Base-by-base conservation (phyloP, 441 rosid genomes). In the Gossypium trilobum region DNA sequence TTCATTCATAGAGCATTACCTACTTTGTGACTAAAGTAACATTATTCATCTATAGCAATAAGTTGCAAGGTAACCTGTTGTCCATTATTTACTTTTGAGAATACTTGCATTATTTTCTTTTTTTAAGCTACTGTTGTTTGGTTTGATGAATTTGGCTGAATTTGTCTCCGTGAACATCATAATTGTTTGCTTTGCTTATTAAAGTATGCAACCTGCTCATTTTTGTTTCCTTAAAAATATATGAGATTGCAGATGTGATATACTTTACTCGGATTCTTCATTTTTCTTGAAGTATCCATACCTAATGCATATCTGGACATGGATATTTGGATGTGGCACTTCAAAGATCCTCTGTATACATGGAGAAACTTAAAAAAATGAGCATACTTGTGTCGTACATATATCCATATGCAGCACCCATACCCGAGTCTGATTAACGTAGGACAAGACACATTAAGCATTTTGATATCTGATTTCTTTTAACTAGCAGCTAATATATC, bases 61-160 rank as follows among this genome's bases (percentile, higher is more conserved):
- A 9, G 27, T 62, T 62, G n/a, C 31, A 66, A 66, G 52, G 52
- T 66, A 66, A 66, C 57, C 22, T 66, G 13, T 20, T 22, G 50
- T 2, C 20, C 13, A 14, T 67, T 25, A 25, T 50, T 42, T 27
- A 1, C 58, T 67, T 67, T 51, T 6, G 16, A 68, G 46, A 51
- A 68, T 68, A 50, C 71, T 67, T 50, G 7, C 25, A 14, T 68
- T 68, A 25, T 17, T 48, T 67, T n/a, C 71, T 27, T 46, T 46
- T 50, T 27, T 4, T 51, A 27, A 51, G 72, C 27, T 68, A 51
- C 17, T 42, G 27, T 25, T 66, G 14, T 66, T 46, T 50, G 58
- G 72, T 44, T 68, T 29, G 59, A 68, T 46, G 56, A 50, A 48
- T 66, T 46, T 46, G 57, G 70, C 55, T 11, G n/a, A 65, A 22